These are phyloP conservation scores for Melastoma candidum DNA, from an alignment of 441 rosid species.

Conservation along the genomic window DNA sequence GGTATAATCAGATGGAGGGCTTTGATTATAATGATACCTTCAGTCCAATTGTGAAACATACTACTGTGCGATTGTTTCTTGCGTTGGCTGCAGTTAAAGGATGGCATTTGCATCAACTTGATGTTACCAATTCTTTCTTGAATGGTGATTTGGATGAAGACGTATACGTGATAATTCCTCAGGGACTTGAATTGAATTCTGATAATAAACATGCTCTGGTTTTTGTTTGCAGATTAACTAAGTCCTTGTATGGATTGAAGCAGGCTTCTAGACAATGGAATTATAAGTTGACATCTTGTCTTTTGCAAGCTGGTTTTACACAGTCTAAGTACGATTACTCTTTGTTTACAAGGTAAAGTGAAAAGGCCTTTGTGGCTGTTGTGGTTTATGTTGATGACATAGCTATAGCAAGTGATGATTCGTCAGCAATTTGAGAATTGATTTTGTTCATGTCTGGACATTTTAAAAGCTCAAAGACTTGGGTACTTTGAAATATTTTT, in stretches of 20 bases:
- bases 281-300: neutral
- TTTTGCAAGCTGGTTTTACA: neutral
- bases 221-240: too few relatives aligned
- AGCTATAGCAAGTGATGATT: neutral
- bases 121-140: too few relatives aligned
- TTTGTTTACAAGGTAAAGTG: neutral
- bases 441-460: too few relatives aligned
- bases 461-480: too few relatives aligned
- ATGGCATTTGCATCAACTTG: too few relatives aligned
- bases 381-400: neutral
- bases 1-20: neutral
- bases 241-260: too few relatives aligned
- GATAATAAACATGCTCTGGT: neutral
- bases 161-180: too few relatives aligned
- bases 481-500: too few relatives aligned
- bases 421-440: too few relatives aligned
- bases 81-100: too few relatives aligned
- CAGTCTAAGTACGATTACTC: conserved; percentile 3
- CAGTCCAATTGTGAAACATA: neutral
- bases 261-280: too few relatives aligned
- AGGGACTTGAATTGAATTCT: neutral
- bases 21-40: neutral
- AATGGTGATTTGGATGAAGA: too few relatives aligned
- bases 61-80: neutral
- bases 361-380: neutral